Percentiles rank a stretch among this genome's conserved stretches.
These are phyloP conservation scores for Penicillium bovifimosum DNA, from an alignment of 495 filamentous ascomycete genomes.

Conservation along the genomic window DNA sequence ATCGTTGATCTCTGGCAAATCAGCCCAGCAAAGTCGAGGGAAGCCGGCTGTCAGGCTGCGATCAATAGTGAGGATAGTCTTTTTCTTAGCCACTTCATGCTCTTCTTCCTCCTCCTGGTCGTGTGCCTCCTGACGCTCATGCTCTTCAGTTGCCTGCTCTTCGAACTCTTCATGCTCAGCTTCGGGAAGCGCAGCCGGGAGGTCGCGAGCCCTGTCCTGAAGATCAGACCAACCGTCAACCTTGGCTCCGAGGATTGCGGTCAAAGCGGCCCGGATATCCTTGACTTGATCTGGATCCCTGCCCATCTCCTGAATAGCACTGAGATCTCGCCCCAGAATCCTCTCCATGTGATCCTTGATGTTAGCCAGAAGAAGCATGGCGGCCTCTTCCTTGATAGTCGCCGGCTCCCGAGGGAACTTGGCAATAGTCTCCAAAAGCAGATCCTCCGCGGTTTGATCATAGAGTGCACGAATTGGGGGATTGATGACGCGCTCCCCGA, in stretches of 20 bases:
- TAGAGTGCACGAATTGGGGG: slow-evolving; percentile 42
- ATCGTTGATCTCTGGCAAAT: slow-evolving; percentile 43
- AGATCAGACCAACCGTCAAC: slow-evolving; percentile 46
- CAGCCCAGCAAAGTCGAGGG: slow-evolving; percentile 44
- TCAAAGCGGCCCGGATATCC: slow-evolving; percentile 42
- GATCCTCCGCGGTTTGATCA: slow-evolving; percentile 44
- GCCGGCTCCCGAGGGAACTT: slow-evolving; percentile 44
- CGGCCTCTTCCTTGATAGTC: slow-evolving; percentile 46
- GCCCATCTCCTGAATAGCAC: slow-evolving; percentile 46
- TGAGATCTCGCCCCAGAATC: slow-evolving; percentile 40
- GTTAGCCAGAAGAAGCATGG: slow-evolving; percentile 45
- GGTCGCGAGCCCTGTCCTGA: slow-evolving; percentile 39
- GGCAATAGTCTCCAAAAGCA: slow-evolving; percentile 43
- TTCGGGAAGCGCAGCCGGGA: slow-evolving; percentile 37
- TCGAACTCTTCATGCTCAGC: slow-evolving; percentile 18
- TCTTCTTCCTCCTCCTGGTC: slow-evolving; percentile 13
- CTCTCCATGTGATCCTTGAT: slow-evolving; percentile 50
- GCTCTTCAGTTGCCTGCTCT: background rate
- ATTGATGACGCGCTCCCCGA: slow-evolving; percentile 43
- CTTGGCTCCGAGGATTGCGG: slow-evolving; percentile 44
- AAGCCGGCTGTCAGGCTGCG: slow-evolving; percentile 41
- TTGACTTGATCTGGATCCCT: slow-evolving; percentile 45
- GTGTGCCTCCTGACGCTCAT: background rate
- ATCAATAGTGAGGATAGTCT: slow-evolving; percentile 41
- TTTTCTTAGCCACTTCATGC: slow-evolving; percentile 33